Evolutionary conservation across 305 asterid genomes (phyloP).

Genomic region (Nicotiana rustica): DNA sequence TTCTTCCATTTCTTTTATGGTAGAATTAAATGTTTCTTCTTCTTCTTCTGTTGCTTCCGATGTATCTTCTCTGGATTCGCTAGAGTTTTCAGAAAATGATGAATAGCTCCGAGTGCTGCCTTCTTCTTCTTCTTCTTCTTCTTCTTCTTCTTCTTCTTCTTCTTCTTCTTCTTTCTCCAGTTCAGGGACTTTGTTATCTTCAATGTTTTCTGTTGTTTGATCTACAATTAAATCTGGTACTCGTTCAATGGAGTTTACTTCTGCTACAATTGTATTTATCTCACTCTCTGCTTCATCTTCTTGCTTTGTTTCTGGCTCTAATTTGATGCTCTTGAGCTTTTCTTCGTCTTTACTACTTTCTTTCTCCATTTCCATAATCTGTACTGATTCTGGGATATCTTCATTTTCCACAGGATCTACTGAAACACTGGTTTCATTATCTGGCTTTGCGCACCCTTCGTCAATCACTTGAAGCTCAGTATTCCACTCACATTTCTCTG

Average conservation of each 20-base stretch:
- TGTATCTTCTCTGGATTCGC: slow-evolving; percentile 38
- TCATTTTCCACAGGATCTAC: slow-evolving; percentile 36
- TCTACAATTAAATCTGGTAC: slow-evolving; percentile 38
- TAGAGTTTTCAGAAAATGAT: slow-evolving; percentile 29
- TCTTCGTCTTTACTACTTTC: slow-evolving; percentile 9
- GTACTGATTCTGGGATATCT: slow-evolving; percentile 1
- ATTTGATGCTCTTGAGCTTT: neutral
- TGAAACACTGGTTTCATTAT: slow-evolving; percentile 34
- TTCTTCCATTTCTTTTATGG: neutral
- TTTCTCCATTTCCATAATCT: neutral
- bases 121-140: slow-evolving; percentile 40
- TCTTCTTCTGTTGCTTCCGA: neutral
- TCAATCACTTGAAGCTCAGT: neutral
- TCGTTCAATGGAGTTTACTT: neutral
- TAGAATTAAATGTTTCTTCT: slow-evolving; percentile 9
- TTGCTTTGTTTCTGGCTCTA: neutral
- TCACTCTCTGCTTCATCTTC: slow-evolving; percentile 47
- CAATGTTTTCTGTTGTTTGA: slow-evolving; percentile 46
- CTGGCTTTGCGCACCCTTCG: slow-evolving; percentile 28
- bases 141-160: slow-evolving; percentile 41
- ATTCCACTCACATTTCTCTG: neutral
- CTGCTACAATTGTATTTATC: neutral
- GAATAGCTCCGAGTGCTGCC: neutral
- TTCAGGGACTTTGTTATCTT: neutral
- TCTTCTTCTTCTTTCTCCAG: slow-evolving; percentile 41